These are phyloP conservation scores for Hemerocallis citrina DNA, from an alignment of 106 monocot species.

Conservation along the genomic window DNA sequence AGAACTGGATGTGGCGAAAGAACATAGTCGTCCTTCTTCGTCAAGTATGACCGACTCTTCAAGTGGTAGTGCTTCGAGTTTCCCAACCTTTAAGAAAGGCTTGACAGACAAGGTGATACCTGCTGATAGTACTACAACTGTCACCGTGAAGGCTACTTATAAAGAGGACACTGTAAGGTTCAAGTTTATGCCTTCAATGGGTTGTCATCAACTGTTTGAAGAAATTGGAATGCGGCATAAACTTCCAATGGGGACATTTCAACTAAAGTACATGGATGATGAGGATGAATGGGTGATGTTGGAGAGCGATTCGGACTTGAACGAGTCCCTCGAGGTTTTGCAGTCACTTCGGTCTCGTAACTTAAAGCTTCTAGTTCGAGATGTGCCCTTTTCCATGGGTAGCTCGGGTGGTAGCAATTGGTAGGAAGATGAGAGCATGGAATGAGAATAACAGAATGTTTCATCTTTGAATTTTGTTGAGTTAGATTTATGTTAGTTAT, in stretches of 20 bases:
- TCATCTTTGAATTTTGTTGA: background rate
- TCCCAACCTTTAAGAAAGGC: slow-evolving; percentile 29
- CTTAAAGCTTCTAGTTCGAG: slow-evolving; percentile 55
- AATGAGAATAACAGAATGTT: background rate
- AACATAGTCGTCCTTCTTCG: slow-evolving; percentile 34
- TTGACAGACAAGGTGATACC: slow-evolving; percentile 4
- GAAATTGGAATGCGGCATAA: slow-evolving; percentile 66
- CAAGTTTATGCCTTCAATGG: slow-evolving; percentile 46
- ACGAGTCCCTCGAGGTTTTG: slow-evolving; percentile 65
- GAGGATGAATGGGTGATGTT: slow-evolving; percentile 90
- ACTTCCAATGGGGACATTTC: slow-evolving; percentile 45
- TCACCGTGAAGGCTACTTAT: slow-evolving; percentile 74
- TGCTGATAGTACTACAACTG: background rate
- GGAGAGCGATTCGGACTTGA: slow-evolving; percentile 46
- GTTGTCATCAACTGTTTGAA: slow-evolving; percentile 42
- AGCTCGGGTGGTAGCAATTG: slow-evolving; percentile 58
- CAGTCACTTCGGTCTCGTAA: slow-evolving; percentile 29
- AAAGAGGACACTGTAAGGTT: slow-evolving; percentile 77
- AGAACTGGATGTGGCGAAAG: slow-evolving; percentile 8
- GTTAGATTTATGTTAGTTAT: too few relatives aligned
- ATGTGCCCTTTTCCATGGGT: slow-evolving; percentile 17
- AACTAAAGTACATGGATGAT: slow-evolving; percentile 84
- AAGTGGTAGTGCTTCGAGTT: slow-evolving; percentile 62
- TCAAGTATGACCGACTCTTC: slow-evolving; percentile 81
- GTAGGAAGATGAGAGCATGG: background rate